Evolutionary conservation across 768 basidiomycete genomes (phyloP).

Genomic region (Boletus rufocinnamomeus): DNA sequence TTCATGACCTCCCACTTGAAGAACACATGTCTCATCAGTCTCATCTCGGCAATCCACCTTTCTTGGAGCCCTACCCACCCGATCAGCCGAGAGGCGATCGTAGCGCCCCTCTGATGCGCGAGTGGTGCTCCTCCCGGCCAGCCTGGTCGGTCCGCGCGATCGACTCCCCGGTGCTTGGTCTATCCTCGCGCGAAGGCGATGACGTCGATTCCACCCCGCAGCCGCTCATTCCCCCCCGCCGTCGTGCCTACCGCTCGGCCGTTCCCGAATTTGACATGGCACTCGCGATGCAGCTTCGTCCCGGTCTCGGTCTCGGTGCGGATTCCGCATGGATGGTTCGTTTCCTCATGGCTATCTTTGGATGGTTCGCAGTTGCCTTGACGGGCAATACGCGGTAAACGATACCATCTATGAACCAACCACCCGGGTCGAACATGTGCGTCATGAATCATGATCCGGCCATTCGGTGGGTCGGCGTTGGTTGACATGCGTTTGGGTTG

Average conservation of each 20-base stretch:
- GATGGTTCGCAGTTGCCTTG: conserved; percentile 69
- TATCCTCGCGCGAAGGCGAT: conserved; percentile 10
- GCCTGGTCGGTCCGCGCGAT: conserved; percentile 35
- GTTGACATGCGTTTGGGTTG: conserved; percentile 1
- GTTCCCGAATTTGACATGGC: conserved; percentile 60
- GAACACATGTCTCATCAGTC: conserved; percentile 8
- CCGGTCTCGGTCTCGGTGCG: conserved; percentile 67
- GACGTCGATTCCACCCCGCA: conserved; percentile 8
- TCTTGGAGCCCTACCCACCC: conserved; percentile 4
- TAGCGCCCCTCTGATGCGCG: conserved; percentile 16
- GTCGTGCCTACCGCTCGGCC: conserved; percentile 41
- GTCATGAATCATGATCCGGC: background rate
- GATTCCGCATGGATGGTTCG: conserved; percentile 80
- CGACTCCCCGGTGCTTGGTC: conserved; percentile 23
- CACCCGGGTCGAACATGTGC: background rate
- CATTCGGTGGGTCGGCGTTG: background rate
- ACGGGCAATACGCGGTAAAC: conserved; percentile 36
- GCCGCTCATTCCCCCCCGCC: conserved; percentile 23
- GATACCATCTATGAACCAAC: background rate
- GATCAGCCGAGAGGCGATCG: conserved; percentile 16
- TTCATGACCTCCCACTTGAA: conserved; percentile 24
- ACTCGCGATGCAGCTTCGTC: conserved; percentile 76
- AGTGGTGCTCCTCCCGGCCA: conserved; percentile 23
- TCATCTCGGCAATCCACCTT: conserved; percentile 16
- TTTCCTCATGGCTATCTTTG: conserved; percentile 78